Percentiles rank a stretch among this genome's conserved stretches.
Conservation (phyloP, 345 rosid species). For the Crucihimalaya himalaica region DNA sequence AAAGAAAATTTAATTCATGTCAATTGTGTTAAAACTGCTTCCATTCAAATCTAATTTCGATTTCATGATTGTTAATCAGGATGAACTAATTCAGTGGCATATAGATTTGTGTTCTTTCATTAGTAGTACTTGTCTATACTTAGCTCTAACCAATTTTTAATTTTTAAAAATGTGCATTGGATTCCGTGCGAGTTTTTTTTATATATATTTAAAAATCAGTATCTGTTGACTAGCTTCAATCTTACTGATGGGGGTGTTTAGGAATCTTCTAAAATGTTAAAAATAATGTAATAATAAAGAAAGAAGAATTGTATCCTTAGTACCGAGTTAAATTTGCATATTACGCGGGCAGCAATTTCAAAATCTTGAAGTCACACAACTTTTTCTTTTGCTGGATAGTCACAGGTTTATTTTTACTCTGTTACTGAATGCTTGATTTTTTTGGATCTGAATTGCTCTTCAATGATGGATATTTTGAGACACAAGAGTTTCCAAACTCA, state of each 20-base stretch:
- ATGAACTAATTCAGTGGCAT: background rate
- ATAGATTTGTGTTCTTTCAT: background rate
- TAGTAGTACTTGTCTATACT: background rate
- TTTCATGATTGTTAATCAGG: background rate
- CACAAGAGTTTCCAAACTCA: constrained; percentile 21
- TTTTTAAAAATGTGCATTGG: background rate
- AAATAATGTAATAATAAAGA: background rate
- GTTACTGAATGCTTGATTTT: background rate
- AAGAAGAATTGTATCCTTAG: background rate
- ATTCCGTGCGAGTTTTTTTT: constrained; percentile 32
- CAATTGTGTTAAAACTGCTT: background rate
- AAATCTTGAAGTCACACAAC: constrained; percentile 11
- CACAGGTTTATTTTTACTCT: constrained; percentile 15
- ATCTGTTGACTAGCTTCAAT: constrained; percentile 26
- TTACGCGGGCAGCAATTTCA: background rate
- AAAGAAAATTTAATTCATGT: background rate
- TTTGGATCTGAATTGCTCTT: constrained; percentile 8
- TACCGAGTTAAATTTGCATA: constrained; percentile 17
- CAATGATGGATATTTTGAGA: constrained; percentile 25
- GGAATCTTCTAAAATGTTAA: constrained; percentile 25
- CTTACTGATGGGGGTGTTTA: constrained; percentile 18
- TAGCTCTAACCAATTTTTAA: background rate
- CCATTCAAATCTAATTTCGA: background rate
- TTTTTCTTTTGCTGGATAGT: background rate
- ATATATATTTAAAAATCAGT: constrained; percentile 4